phyloP scores from a whole-genome alignment of 306 rosid species.

The Ormosia emarginata region DNA sequence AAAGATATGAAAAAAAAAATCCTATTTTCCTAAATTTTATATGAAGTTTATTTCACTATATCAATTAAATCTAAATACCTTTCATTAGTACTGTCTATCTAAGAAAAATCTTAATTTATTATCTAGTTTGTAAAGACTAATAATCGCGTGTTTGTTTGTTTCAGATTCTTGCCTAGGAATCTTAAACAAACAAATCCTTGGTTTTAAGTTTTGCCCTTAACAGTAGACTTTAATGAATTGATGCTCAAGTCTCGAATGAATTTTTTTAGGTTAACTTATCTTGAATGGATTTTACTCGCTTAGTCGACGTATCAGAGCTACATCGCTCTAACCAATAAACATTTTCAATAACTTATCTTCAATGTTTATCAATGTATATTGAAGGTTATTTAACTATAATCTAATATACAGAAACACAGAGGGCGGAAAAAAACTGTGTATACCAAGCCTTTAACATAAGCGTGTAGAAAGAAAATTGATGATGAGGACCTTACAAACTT shows the following conservation, averaged over 20 bases:
- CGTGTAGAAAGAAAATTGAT: background rate
- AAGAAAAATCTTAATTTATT: no score
- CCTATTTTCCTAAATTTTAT: no score
- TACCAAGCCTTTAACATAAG: background rate
- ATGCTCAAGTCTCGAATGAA: background rate
- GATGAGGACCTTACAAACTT: constrained; percentile 5
- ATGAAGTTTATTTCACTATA: background rate
- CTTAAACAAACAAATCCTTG: background rate
- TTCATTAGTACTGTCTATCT: background rate
- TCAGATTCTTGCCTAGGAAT: background rate
- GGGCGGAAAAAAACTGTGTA: background rate
- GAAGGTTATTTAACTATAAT: background rate
- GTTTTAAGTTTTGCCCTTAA: no score
- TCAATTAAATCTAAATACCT: background rate
- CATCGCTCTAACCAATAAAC: background rate
- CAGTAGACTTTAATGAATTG: no score
- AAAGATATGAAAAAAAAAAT: no score
- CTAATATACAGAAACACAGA: background rate
- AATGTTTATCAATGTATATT: background rate
- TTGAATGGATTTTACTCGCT: background rate
- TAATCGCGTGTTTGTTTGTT: background rate
- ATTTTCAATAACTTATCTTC: background rate
- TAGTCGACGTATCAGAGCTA: background rate
- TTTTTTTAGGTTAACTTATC: background rate
- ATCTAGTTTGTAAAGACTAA: no score